phyloP scores from a whole-genome alignment of 2,329 filamentous ascomycete species.

The Epichloe brachyelytri region DNA sequence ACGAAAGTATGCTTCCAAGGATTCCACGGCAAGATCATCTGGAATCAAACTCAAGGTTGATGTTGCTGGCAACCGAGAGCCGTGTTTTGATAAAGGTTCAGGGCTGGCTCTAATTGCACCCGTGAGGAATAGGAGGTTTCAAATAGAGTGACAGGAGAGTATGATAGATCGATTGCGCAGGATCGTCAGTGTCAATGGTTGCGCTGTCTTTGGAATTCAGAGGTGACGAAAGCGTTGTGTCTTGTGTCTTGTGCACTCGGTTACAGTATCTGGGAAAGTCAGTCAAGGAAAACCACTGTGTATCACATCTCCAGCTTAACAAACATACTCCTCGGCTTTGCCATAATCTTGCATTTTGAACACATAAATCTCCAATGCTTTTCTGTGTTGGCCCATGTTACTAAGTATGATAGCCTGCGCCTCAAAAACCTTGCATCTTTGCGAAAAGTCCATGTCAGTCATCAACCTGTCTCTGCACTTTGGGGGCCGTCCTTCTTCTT shows the following conservation, averaged over 20 bases:
- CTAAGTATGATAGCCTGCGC: slow-evolving; percentile 80
- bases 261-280: slow-evolving; percentile 63
- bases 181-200: slow-evolving; percentile 30
- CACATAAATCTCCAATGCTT: slow-evolving; percentile 94
- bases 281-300: slow-evolving; percentile 6
- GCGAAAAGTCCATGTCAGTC: slow-evolving; percentile 4
- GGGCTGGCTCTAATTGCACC: slow-evolving; percentile 65
- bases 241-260: slow-evolving; percentile 55
- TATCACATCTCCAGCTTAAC: background rate
- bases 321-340: slow-evolving; percentile 80
- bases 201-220: slow-evolving; percentile 20
- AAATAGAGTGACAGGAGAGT: slow-evolving; percentile 83
- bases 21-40: slow-evolving; percentile 58
- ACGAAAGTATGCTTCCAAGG: slow-evolving; percentile 82
- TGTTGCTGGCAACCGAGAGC: slow-evolving; percentile 75
- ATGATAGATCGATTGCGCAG: slow-evolving; percentile 73
- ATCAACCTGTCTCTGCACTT: background rate
- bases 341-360: slow-evolving; percentile 79
- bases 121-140: slow-evolving; percentile 59
- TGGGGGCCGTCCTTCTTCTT: slow-evolving; percentile 16
- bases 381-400: slow-evolving; percentile 90
- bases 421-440: slow-evolving; percentile 78
- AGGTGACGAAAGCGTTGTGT: slow-evolving; percentile 25
- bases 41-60: slow-evolving; percentile 82
- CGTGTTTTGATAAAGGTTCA: slow-evolving; percentile 87